phyloP scores from a whole-genome alignment of 805 yeast species.

The Suhomyces canberraensis region DNA sequence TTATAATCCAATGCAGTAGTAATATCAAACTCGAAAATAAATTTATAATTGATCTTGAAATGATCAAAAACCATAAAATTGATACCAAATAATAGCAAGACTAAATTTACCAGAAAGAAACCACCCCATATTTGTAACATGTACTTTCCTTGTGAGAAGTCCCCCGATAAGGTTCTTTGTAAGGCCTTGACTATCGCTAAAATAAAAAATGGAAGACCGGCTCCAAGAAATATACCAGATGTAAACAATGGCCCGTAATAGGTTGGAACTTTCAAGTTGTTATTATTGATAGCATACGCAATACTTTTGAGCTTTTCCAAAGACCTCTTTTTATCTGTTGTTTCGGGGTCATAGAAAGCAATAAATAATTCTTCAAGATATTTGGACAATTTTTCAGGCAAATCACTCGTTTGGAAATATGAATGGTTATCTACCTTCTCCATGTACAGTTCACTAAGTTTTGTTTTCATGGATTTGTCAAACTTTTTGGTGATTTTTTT shows the following conservation, averaged over 20 bases:
- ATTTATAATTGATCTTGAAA: conserved; percentile 81
- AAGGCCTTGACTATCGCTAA: conserved; percentile 57
- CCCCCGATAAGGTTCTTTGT: conserved; percentile 31
- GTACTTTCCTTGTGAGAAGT: conserved; percentile 53
- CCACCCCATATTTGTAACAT: conserved; percentile 93
- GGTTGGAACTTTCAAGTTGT: conserved; percentile 23
- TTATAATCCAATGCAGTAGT: conserved; percentile 61
- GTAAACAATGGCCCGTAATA: conserved; percentile 49
- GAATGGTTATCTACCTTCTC: conserved; percentile 48
- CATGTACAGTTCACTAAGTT: conserved; percentile 49
- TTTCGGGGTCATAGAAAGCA: conserved; percentile 53
- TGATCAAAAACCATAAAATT: conserved; percentile 71
- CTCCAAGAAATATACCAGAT: conserved; percentile 69
- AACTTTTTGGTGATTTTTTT: conserved; percentile 87
- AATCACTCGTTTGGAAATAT: conserved; percentile 62
- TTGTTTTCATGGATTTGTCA: conserved; percentile 64
- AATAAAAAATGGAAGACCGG: conserved; percentile 64
- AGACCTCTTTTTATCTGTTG: conserved; percentile 58
- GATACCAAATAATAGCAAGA: conserved; percentile 60
- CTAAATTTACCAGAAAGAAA: conserved; percentile 62
- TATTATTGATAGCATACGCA: conserved; percentile 36
- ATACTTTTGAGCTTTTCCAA: conserved; percentile 58
- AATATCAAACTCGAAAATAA: conserved; percentile 84
- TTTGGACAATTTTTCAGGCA: conserved; percentile 58
- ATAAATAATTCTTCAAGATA: conserved; percentile 70